These are phyloP conservation scores for Gossypium mustelinum DNA, from an alignment of 345 rosid genomes.

Conservation along the genomic window DNA sequence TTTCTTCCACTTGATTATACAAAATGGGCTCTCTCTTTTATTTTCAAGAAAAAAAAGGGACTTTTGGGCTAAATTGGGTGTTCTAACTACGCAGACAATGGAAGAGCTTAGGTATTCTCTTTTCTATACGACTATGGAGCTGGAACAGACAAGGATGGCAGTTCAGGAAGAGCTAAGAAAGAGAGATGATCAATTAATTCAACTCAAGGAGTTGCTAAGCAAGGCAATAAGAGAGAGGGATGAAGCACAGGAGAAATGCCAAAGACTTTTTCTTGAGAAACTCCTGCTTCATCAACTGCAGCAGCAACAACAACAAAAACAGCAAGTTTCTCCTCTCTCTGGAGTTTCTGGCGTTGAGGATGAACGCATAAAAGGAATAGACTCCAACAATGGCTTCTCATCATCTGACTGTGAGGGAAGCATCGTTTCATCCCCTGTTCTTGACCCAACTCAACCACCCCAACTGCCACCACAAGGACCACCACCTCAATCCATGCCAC, in stretches of 20 bases:
- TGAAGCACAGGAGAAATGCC: constrained; percentile 62
- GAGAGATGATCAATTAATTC: constrained; percentile 61
- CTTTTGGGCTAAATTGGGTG: constrained; percentile 17
- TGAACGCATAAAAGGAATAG: constrained; percentile 62
- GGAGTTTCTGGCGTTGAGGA: constrained; percentile 89
- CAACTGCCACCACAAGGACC: constrained; percentile 11
- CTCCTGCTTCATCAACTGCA: constrained; percentile 41
- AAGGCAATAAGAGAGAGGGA: constrained; percentile 63
- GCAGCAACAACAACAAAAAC: constrained; percentile 12
- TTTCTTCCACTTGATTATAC: neutral
- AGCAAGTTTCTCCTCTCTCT: constrained; percentile 51
- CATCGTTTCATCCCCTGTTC: constrained; percentile 71
- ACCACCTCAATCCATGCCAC: constrained; percentile 23
- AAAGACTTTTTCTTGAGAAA: constrained; percentile 51
- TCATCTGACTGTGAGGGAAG: constrained; percentile 89
- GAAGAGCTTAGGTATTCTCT: constrained; percentile 76
- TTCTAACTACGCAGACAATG: constrained; percentile 43
- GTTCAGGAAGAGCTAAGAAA: constrained; percentile 69
- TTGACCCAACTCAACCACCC: constrained; percentile 34
- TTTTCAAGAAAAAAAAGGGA: no score
- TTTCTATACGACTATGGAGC: constrained; percentile 61
- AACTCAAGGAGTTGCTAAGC: constrained; percentile 51
- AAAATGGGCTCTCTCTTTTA: neutral
- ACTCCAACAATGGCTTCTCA: constrained; percentile 73
- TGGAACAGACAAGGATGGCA: constrained; percentile 64